Percentiles rank a stretch among this genome's conserved stretches.
These are phyloP conservation scores for Dalbergia cultrata DNA, from an alignment of 306 rosid genomes.

Conservation along the genomic window DNA sequence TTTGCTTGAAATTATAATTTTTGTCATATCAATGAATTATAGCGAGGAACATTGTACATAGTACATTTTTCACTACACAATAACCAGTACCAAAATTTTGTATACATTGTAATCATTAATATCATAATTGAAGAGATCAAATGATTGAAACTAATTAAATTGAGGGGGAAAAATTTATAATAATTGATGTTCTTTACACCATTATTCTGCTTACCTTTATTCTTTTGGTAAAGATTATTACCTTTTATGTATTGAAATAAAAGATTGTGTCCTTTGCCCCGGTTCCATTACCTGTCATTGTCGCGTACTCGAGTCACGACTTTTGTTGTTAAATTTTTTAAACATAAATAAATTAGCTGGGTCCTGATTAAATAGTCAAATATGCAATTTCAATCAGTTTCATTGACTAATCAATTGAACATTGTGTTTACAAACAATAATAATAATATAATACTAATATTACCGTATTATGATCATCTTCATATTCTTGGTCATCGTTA, in stretches of 20 bases:
- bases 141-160: constrained; percentile 6
- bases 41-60: neutral
- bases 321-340: constrained; percentile 4
- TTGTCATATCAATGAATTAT: no score
- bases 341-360: constrained; percentile 10
- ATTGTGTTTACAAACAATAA: no score
- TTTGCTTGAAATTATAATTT: no score
- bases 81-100: neutral
- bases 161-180: neutral
- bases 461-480: neutral
- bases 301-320: constrained; percentile 19
- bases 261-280: neutral
- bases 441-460: neutral
- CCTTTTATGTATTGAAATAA: neutral
- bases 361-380: constrained; percentile 8
- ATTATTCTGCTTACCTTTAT: no score
- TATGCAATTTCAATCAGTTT: neutral
- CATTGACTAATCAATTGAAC: constrained; percentile 26
- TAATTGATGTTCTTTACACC: constrained; percentile 19
- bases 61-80: neutral
- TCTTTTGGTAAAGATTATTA: neutral
- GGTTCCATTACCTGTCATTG: constrained; percentile 21
- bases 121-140: constrained; percentile 10
- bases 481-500: neutral
- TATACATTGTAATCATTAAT: no score